Evolutionary conservation across 768 basidiomycete species (phyloP).

Genomic region (Mycena chlorophos): DNA sequence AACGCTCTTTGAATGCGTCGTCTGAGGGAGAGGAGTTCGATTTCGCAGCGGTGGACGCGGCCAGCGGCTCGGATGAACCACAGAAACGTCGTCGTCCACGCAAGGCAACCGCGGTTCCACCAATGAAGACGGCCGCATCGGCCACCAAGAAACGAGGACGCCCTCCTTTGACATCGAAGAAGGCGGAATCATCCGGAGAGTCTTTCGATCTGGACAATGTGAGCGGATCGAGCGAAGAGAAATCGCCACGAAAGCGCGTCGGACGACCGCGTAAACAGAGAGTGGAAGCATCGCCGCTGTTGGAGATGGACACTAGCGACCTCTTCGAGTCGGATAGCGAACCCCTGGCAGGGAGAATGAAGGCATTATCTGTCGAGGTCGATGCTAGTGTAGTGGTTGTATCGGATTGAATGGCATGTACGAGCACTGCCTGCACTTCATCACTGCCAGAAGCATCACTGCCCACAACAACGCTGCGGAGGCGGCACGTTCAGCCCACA

Average conservation of each 20-base stretch:
- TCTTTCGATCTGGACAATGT: conserved; percentile 24
- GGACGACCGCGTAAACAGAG: background rate
- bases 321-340: conserved; percentile 21
- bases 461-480: background rate
- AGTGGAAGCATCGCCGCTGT: conserved; percentile 5
- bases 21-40: conserved; percentile 8
- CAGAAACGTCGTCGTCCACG: conserved; percentile 4
- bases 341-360: conserved; percentile 3
- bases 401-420: background rate
- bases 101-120: background rate
- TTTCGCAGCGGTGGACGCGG: conserved; percentile 1
- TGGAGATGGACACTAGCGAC: conserved; percentile 16
- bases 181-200: conserved; percentile 7
- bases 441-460: too few relatives aligned
- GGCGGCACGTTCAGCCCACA: background rate
- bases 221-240: conserved; percentile 2
- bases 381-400: background rate
- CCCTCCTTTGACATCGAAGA: background rate
- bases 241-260: conserved; percentile 1
- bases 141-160: background rate
- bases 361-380: background rate
- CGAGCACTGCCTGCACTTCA: background rate
- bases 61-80: conserved; percentile 1
- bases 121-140: background rate
- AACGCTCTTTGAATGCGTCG: background rate